phyloP scores from a whole-genome alignment of 805 yeast genomes.

The Pichia exigua region DNA sequence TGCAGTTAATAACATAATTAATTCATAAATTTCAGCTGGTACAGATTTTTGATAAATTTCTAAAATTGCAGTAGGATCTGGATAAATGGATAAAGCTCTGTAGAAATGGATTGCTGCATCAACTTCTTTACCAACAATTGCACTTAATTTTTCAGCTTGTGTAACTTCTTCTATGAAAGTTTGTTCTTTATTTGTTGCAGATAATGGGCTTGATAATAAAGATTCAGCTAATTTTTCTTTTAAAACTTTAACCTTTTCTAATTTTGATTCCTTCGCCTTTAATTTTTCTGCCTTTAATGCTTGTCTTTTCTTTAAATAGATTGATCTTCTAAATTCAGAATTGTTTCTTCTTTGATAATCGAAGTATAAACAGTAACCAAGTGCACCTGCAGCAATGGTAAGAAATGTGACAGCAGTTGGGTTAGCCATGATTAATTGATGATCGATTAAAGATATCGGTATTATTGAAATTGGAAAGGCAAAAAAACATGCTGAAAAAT shows the following conservation, averaged over 20 bases:
- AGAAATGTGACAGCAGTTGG: constrained; percentile 15
- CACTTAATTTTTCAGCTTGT: constrained; percentile 73
- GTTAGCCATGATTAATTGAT: constrained; percentile 7
- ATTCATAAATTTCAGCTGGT: constrained; percentile 74
- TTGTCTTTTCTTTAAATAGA: constrained; percentile 55
- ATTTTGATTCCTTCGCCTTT: constrained; percentile 48
- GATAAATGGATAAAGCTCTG: constrained; percentile 88
- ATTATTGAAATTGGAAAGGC: not conserved
- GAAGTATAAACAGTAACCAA: constrained; percentile 80
- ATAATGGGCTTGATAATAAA: constrained; percentile 60
- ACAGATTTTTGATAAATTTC: constrained; percentile 85
- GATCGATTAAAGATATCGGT: not conserved
- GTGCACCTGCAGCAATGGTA: constrained; percentile 38
- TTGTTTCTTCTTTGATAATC: constrained; percentile 87
- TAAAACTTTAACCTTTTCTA: constrained; percentile 51
- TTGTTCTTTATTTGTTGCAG: constrained; percentile 59
- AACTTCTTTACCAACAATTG: constrained; percentile 56
- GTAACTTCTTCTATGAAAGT: constrained; percentile 80
- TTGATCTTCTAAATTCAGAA: constrained; percentile 68
- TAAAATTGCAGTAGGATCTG: constrained; percentile 88
- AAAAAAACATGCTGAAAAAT: not conserved
- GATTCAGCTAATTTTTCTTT: constrained; percentile 57
- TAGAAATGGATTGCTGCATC: constrained; percentile 88
- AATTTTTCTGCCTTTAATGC: constrained; percentile 52
- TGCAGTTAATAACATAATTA: constrained; percentile 82